phyloP scores from a whole-genome alignment of 176 grass and related monocot species.

The Miscanthus lutarioriparius region DNA sequence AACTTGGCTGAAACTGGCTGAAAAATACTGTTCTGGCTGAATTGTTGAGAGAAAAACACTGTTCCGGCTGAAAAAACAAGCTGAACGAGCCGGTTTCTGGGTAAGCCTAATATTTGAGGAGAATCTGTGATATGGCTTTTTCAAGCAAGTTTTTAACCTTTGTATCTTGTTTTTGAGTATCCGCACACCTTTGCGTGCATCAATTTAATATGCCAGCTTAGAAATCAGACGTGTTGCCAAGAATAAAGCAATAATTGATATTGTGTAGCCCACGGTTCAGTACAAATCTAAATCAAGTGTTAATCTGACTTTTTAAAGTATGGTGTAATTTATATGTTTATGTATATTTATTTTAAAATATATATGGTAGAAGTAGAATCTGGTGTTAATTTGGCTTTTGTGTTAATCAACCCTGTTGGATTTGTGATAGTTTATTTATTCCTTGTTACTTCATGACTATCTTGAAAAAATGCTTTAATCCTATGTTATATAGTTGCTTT shows the following conservation, averaged over 20 bases:
- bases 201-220: not conserved
- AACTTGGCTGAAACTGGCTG: too few species aligned
- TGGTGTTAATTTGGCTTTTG: not conserved
- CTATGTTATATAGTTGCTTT: not conserved
- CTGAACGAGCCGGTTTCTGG: too few species aligned
- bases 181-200: not conserved
- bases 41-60: too few species aligned
- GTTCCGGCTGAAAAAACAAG: too few species aligned
- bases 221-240: not conserved
- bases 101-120: constrained; percentile 10
- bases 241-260: not conserved
- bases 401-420: not conserved
- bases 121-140: constrained; percentile 8
- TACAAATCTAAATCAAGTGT: not conserved
- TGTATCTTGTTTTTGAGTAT: constrained; percentile 7
- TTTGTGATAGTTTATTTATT: not conserved
- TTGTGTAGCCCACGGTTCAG: not conserved
- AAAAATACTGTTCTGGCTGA: too few species aligned
- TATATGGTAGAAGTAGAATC: constrained; percentile 4
- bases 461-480: not conserved
- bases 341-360: not conserved
- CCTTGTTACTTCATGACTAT: not conserved
- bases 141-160: not conserved
- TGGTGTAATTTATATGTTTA: not conserved
- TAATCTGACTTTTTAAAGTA: not conserved